These are phyloP conservation scores for Cladorrhinum sp. DNA, from an alignment of 2,329 filamentous ascomycete species.

Conservation along the genomic window DNA sequence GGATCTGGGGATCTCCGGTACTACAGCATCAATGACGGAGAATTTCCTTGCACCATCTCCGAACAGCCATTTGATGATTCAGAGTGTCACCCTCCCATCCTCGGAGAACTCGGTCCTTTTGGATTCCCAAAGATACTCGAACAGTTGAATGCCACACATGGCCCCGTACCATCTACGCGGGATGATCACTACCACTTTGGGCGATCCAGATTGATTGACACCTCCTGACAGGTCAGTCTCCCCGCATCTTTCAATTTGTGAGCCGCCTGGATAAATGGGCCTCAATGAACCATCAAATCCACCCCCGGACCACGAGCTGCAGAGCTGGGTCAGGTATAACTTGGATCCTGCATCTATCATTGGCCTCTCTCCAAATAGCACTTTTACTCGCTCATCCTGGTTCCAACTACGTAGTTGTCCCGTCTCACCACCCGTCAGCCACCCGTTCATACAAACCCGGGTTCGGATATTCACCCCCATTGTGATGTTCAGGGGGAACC, in stretches of 20 bases:
- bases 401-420: neutral
- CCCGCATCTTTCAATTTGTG: neutral
- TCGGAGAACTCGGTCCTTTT: neutral
- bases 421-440: neutral
- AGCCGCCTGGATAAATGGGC: neutral
- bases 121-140: neutral
- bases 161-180: neutral
- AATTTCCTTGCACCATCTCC: neutral
- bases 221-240: neutral
- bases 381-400: neutral
- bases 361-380: neutral
- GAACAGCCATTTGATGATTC: neutral
- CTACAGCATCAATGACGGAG: slow-evolving; percentile 5
- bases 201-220: neutral
- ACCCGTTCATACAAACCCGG: neutral
- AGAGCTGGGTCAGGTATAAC: neutral
- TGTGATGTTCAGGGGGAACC: neutral
- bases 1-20: slow-evolving; percentile 2
- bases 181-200: neutral
- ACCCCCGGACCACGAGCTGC: neutral
- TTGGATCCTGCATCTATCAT: neutral
- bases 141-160: neutral
- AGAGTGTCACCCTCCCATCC: neutral
- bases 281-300: neutral
- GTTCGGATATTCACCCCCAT: neutral